These are phyloP conservation scores for Aureobasidium namibiae DNA, from an alignment of 2,329 filamentous ascomycete genomes.

Conservation along the genomic window DNA sequence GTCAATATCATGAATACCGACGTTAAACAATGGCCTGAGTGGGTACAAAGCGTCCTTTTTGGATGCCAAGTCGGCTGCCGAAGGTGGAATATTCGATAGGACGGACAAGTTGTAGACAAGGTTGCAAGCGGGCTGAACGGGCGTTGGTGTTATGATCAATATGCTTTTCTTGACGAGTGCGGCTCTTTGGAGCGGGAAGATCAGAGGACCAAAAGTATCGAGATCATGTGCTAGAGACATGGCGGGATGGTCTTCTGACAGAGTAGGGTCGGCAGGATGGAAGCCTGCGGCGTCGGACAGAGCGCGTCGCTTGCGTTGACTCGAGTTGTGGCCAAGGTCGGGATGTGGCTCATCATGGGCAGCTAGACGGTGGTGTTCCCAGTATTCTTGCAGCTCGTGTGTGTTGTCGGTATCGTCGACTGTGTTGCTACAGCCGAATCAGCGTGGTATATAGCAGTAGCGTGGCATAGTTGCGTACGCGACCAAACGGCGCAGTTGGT, in stretches of 20 bases:
- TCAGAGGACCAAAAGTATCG: constrained; percentile 77
- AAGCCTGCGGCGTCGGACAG: constrained; percentile 49
- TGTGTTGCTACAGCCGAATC: constrained; percentile 38
- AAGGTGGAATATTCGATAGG: constrained; percentile 75
- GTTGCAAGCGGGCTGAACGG: constrained; percentile 77
- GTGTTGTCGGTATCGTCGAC: constrained; percentile 58
- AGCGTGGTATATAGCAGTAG: background rate
- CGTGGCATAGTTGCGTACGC: constrained; percentile 38
- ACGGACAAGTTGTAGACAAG: constrained; percentile 98
- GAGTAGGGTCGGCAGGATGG: constrained; percentile 52
- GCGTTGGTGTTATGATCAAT: constrained; percentile 75
- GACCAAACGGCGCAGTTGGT: constrained; percentile 65
- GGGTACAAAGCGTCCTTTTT: constrained; percentile 48
- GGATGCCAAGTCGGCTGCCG: constrained; percentile 62
- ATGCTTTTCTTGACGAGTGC: constrained; percentile 82
- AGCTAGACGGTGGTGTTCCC: constrained; percentile 51
- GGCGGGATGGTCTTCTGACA: constrained; percentile 77
- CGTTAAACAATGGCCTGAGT: constrained; percentile 76
- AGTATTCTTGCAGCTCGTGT: constrained; percentile 66
- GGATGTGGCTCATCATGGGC: constrained; percentile 22
- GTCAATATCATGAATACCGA: constrained; percentile 89
- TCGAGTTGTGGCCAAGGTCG: constrained; percentile 41
- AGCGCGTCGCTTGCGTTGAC: constrained; percentile 56
- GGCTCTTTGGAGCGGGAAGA: constrained; percentile 85
- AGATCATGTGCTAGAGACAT: constrained; percentile 71